Base-by-base conservation (phyloP, 2,329 filamentous ascomycete species). In the Cladosporium sp. region DNA sequence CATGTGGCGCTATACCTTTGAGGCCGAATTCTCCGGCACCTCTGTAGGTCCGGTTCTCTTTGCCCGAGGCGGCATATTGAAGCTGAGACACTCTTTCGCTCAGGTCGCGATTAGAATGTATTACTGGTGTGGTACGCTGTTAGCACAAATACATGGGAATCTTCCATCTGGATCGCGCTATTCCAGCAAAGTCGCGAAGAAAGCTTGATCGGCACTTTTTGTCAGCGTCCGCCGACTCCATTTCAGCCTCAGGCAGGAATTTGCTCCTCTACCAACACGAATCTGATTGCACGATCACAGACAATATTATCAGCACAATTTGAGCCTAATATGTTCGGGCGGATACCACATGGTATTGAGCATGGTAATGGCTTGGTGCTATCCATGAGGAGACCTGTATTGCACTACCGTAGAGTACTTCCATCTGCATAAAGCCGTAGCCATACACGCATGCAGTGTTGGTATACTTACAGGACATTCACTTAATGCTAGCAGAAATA, bases 51-150 rank as follows among this genome's bases (percentile, higher is more conserved):
- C 70, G 22, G 64, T 49, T 57, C 68, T 69, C 58, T 66, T 68
- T 45, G 64, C 58, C 24, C 66, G 63, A 51, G 70, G 70, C 49
- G 70, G 65, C 70, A 73, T 72, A 6, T 56, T 56, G 57, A 35
- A n/a, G 22, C 10, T 28, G 6, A 17, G 12, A 32, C 52, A 34
- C 34, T 15, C 32, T 15, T 37, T 34, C 20, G n/a, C n/a, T n/a
- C n/a, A n/a, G 12, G 25, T 36, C 22, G 40, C 32, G 8, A 36
- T 17, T 10, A 10, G 15, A 8, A 20, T 15, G 19, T 36, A 19
- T 17, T 34, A 4, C 13, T 17, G 34, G 34, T 28, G 52, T 28
- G 39, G 17, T 47, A 10, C 3, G 32, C 15, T 8, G 20, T 10
- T 47, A 36, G 8, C 17, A 55, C 20, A 25, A 47, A 35, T 37